These are phyloP conservation scores for Aspergillus latus DNA, from an alignment of 2,329 filamentous ascomycete species.

Conservation along the genomic window DNA sequence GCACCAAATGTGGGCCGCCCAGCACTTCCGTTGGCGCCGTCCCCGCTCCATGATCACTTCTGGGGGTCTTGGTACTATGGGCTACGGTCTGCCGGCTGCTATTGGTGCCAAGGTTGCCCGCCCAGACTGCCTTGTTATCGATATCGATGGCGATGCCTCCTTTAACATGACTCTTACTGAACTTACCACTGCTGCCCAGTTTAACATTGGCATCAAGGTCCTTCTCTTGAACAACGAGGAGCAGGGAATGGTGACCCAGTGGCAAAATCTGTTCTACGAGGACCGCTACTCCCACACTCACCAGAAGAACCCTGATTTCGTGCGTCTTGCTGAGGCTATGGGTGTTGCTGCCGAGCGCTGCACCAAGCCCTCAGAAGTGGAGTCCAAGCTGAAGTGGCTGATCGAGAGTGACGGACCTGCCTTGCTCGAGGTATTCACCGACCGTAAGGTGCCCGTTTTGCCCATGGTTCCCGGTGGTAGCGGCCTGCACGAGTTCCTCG, in stretches of 20 bases:
- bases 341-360: constrained; percentile 73
- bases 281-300: constrained; percentile 90
- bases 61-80: constrained; percentile 94
- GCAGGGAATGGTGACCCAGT: constrained; percentile 98
- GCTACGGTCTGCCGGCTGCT: constrained; percentile 87
- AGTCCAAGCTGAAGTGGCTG: constrained; percentile 80
- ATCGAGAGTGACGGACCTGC: constrained; percentile 88
- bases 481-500: constrained; percentile 87
- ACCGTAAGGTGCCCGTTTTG: constrained; percentile 77
- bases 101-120: constrained; percentile 90
- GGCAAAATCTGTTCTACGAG: constrained; percentile 97
- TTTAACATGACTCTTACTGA: constrained; percentile 99
- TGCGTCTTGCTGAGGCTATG: constrained; percentile 91
- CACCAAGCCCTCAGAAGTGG: constrained; percentile 72
- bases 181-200: constrained; percentile 87
- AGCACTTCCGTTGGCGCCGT: constrained; percentile 92
- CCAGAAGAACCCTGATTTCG: constrained; percentile 93
- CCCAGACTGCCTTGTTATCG: constrained; percentile 81
- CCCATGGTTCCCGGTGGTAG: constrained; percentile 93
- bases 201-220: constrained; percentile 94
- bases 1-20: constrained; percentile 98
- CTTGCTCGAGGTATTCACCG: constrained; percentile 85
- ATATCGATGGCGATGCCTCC: constrained; percentile 97
- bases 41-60: constrained; percentile 95
- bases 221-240: constrained; percentile 96